These are phyloP conservation scores for Crithidia bombi DNA, from an alignment of 208 protist genomes.

Conservation along the genomic window DNA sequence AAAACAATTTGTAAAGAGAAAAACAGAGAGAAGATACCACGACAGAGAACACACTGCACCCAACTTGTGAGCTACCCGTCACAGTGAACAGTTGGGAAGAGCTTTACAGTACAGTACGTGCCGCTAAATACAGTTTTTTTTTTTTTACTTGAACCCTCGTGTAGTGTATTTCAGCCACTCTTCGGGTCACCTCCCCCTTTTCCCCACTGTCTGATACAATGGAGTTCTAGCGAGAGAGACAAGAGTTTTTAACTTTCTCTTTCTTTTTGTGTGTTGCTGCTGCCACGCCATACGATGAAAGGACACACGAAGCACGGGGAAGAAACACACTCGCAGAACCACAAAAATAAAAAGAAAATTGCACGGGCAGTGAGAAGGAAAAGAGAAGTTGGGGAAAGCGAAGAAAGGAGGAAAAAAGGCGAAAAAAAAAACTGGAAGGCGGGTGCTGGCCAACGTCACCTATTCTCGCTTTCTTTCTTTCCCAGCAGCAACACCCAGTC, in stretches of 20 bases:
- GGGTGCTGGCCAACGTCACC: no score
- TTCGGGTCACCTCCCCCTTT: no score
- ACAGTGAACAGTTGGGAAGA: no score
- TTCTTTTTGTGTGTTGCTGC: not conserved
- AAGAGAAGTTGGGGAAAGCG: not conserved
- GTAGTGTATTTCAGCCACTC: no score
- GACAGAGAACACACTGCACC: not conserved
- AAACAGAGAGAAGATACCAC: not conserved
- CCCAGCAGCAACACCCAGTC: no score
- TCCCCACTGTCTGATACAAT: no score
- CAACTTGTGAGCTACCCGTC: no score
- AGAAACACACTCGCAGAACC: not conserved
- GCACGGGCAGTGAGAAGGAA: not conserved
- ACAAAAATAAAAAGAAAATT: conserved; percentile 12
- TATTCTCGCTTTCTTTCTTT: no score
- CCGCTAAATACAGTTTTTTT: not conserved
- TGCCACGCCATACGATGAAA: not conserved
- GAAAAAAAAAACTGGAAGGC: not conserved
- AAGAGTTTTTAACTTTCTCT: not conserved
- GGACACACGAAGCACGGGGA: not conserved
- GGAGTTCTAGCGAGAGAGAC: no score
- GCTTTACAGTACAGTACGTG: no score
- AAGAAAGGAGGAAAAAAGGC: not conserved
- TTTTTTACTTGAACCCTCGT: not conserved
- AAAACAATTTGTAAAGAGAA: conserved; percentile 3